Evolutionary conservation across 495 filamentous ascomycete genomes (phyloP).

Genomic region (Glonium stellatum): DNA sequence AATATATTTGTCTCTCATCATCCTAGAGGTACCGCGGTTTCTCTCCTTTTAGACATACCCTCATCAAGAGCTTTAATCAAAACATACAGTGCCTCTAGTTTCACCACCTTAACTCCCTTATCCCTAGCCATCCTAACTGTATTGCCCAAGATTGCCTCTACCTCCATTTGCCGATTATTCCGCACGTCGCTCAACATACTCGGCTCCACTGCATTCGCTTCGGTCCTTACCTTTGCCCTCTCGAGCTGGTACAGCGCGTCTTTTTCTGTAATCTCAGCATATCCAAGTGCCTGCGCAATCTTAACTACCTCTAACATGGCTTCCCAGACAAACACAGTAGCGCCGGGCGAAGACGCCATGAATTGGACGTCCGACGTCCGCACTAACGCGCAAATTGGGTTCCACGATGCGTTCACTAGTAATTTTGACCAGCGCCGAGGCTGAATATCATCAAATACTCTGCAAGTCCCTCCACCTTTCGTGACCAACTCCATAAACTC

Average conservation of each 20-base stretch:
- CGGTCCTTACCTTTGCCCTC: conserved; percentile 32
- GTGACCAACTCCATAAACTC: conserved; percentile 28
- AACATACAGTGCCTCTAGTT: conserved; percentile 36
- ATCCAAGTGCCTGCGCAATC: conserved; percentile 41
- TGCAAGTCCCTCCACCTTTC: conserved; percentile 37
- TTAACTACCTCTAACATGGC: conserved; percentile 48
- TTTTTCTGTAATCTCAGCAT: conserved; percentile 33
- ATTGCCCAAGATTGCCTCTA: conserved; percentile 50
- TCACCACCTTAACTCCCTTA: conserved; percentile 39
- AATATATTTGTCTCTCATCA: too few species aligned
- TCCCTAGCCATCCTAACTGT: conserved; percentile 39
- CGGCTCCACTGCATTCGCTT: conserved; percentile 39
- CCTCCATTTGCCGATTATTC: conserved; percentile 39
- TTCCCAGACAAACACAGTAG: conserved; percentile 35
- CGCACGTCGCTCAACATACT: conserved; percentile 46
- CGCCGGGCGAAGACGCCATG: conserved; percentile 34
- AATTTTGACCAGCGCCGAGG: conserved; percentile 47
- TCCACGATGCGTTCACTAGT: conserved; percentile 46
- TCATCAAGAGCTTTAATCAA: conserved; percentile 32
- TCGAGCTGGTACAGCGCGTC: conserved; percentile 37
- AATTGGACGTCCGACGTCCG: conserved; percentile 41
- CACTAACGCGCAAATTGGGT: conserved; percentile 47
- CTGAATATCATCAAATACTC: conserved; percentile 45
- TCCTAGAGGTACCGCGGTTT: background rate
- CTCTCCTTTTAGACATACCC: background rate